phyloP scores from a whole-genome alignment of 2,329 filamentous ascomycete species.

The Botrytis tulipae region DNA sequence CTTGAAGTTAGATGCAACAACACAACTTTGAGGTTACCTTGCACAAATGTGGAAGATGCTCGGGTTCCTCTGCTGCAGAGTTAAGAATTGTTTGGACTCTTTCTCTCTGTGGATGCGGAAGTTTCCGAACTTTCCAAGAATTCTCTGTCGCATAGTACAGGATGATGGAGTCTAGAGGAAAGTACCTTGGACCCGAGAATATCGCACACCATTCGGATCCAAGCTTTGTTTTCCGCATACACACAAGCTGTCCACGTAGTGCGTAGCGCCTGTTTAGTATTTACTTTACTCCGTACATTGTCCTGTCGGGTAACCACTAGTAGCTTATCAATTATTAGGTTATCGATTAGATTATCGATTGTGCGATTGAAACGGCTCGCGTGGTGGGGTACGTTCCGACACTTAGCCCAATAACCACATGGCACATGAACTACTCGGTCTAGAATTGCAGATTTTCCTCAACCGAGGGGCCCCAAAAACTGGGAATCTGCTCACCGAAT shows the following conservation, averaged over 20 bases:
- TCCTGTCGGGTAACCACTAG: neutral
- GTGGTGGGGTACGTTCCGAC: neutral
- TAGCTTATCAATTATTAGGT: neutral
- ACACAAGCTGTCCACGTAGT: neutral
- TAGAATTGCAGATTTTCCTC: neutral
- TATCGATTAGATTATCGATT: neutral
- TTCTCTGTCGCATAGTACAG: neutral
- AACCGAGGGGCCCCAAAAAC: neutral
- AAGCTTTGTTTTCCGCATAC: neutral
- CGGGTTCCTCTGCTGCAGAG: neutral
- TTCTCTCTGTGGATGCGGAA: neutral
- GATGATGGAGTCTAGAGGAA: neutral
- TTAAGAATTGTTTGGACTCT: neutral
- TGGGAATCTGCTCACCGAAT: neutral
- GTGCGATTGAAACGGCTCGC: neutral
- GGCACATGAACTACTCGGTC: neutral
- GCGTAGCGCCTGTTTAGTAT: neutral
- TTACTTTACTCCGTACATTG: neutral
- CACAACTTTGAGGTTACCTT: neutral
- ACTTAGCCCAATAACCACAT: neutral
- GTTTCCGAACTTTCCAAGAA: neutral
- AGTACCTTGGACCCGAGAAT: neutral
- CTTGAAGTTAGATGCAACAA: neutral
- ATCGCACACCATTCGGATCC: neutral
- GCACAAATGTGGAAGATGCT: neutral